Base-by-base conservation (phyloP, 345 rosid genomes). In the Acer campestre region DNA sequence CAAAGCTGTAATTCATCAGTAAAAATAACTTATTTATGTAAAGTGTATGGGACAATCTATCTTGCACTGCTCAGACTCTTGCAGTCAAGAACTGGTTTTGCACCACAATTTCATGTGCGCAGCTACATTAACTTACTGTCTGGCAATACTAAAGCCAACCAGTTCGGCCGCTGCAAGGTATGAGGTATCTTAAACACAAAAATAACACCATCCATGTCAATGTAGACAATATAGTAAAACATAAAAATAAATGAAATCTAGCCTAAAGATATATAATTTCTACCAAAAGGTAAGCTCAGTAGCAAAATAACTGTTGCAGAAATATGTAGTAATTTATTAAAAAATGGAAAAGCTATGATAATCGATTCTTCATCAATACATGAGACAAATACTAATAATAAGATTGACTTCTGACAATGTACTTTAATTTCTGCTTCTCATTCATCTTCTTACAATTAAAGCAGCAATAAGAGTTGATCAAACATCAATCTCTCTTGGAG, bases 21-120 rank as follows among this genome's bases (percentile, higher is more conserved):
- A 42, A 42, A 42, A 61, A 17, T 1, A 3, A 61, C 40, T n/a
- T n/a, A 13, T 14, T 1, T 40, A 13, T 23, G 40, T 16, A 73
- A 73, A 22, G 46, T 12, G 18, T n/a, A 31, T 31, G 22, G 46
- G 10, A 16, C 58, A 53, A 53, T 53, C 58, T 53, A 53, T 53
- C n/a, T 53, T 53, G 58, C 58, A 53, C 58, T 16, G 58, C 58
- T 16, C 17, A 53, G 58, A 16, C 27, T 59, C 27, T 59, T 8
- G 63, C 63, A 59, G 63, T 7, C 63, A 59, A 59, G 27, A 59
- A 25, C 27, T 59, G 63, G 63, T 59, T 59, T 18, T 59, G 63
- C 27, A 59, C 10, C 63, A 25, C 63, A 59, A 59, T 59, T 59
- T 8, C 10, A 46, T 59, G 63, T 59, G 12, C 1, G 62, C 62